These are phyloP conservation scores for Phytophthora sojae DNA, from an alignment of 352 stramenopile genomes.

Conservation along the genomic window DNA sequence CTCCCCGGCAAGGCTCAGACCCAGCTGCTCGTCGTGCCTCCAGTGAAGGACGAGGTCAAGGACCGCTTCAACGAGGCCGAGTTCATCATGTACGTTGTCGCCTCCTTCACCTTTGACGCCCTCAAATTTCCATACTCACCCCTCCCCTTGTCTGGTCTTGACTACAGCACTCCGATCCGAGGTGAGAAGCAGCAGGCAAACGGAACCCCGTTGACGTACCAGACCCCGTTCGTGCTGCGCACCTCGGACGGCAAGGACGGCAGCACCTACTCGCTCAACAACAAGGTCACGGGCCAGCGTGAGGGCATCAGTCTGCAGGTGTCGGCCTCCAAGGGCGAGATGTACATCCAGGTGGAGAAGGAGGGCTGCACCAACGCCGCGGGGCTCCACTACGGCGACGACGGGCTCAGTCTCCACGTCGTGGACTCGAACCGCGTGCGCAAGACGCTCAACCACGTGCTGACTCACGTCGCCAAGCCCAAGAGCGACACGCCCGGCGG, in stretches of 20 bases:
- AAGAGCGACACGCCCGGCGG: slow-evolving; percentile 59
- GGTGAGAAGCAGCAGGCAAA: slow-evolving; percentile 56
- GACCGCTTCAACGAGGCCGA: slow-evolving; percentile 59
- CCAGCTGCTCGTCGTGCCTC: slow-evolving; percentile 62
- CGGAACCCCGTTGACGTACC: slow-evolving; percentile 66
- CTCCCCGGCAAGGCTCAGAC: slow-evolving; percentile 46
- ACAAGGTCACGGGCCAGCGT: slow-evolving; percentile 65
- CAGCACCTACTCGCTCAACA: slow-evolving; percentile 78
- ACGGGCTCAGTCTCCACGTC: slow-evolving; percentile 52
- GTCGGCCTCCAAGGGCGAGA: slow-evolving; percentile 67
- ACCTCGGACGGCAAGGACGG: slow-evolving; percentile 58
- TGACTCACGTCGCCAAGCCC: slow-evolving; percentile 55
- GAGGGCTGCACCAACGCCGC: slow-evolving; percentile 53
- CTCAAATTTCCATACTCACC: no score
- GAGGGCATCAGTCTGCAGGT: slow-evolving; percentile 67
- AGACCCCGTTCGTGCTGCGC: slow-evolving; percentile 73
- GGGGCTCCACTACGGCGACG: slow-evolving; percentile 56
- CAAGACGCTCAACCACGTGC: slow-evolving; percentile 71
- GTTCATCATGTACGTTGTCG: slow-evolving; percentile 70
- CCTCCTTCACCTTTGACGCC: not conserved
- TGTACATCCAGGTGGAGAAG: slow-evolving; percentile 75
- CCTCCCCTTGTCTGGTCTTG: not conserved
- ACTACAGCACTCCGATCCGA: slow-evolving; percentile 43
- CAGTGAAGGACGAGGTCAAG: slow-evolving; percentile 51
- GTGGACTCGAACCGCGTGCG: slow-evolving; percentile 81